These are phyloP conservation scores for Debaryomyces psychrophilus DNA, from an alignment of 1,139 yeast species.

Conservation along the genomic window DNA sequence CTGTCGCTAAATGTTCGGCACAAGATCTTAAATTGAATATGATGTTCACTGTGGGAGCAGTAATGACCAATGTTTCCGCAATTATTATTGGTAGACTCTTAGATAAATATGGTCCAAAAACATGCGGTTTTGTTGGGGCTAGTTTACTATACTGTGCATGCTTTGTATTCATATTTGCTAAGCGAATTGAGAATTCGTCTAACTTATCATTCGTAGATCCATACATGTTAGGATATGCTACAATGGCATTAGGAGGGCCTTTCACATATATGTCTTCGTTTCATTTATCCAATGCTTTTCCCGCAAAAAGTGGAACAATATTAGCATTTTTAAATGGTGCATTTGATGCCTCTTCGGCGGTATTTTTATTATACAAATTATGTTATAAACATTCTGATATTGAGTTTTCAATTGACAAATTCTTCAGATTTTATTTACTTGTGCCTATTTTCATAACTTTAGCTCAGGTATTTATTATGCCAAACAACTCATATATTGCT, in stretches of 20 bases:
- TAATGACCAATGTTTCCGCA: slow-evolving; percentile 48
- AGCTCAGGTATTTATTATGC: slow-evolving; percentile 47
- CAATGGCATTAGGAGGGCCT: slow-evolving; percentile 51
- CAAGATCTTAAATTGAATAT: slow-evolving; percentile 50
- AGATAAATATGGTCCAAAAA: slow-evolving; percentile 46
- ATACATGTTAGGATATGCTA: slow-evolving; percentile 43
- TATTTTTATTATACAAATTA: slow-evolving; percentile 42
- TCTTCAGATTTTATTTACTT: slow-evolving; percentile 39
- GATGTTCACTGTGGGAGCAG: slow-evolving; percentile 52
- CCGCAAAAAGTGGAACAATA: slow-evolving; percentile 42
- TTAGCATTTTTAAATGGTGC: slow-evolving; percentile 51
- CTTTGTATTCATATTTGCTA: slow-evolving; percentile 40
- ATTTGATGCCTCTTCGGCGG: slow-evolving; percentile 51
- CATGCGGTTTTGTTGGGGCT: slow-evolving; percentile 49
- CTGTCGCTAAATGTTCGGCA: slow-evolving; percentile 37
- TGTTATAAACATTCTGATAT: slow-evolving; percentile 33
- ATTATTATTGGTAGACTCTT: slow-evolving; percentile 43
- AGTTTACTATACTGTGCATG: slow-evolving; percentile 40
- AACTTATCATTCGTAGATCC: slow-evolving; percentile 35
- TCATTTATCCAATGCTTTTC: slow-evolving; percentile 50
- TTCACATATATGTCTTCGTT: slow-evolving; percentile 49
- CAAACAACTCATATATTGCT: slow-evolving; percentile 43
- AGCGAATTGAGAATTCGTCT: slow-evolving; percentile 17
- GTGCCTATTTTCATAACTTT: slow-evolving; percentile 46
- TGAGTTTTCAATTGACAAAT: slow-evolving; percentile 32